Percentiles rank a stretch among this genome's conserved stretches.
These are phyloP conservation scores for Colletotrichum australisinense DNA, from an alignment of 2,329 filamentous ascomycete genomes.

Conservation along the genomic window DNA sequence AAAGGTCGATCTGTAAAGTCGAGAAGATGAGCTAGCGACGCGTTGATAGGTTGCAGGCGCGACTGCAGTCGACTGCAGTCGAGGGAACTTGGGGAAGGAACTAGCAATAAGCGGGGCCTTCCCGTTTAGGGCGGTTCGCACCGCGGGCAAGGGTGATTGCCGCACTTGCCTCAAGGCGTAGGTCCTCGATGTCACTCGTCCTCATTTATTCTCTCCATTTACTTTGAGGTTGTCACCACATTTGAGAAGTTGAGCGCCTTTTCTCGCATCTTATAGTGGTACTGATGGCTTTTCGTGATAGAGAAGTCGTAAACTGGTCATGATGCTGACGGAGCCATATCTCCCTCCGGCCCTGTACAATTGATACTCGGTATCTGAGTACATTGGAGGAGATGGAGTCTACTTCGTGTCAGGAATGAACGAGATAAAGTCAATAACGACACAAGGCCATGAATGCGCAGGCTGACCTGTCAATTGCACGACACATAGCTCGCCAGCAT, in stretches of 20 bases:
- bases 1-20: neutral
- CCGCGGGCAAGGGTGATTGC: neutral
- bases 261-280: neutral
- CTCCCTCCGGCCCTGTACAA: neutral
- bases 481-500: neutral
- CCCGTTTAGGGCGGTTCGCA: neutral
- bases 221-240: no score
- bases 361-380: no score
- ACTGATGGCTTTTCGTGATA: neutral
- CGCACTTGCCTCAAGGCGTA: neutral
- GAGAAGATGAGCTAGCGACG: constrained; percentile 8
- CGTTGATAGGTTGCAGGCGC: constrained; percentile 18
- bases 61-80: neutral
- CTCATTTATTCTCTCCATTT: neutral
- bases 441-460: neutral
- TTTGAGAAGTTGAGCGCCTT: no score
- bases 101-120: constrained; percentile 20
- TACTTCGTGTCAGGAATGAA: neutral
- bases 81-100: neutral
- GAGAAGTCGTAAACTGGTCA: neutral
- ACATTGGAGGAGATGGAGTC: neutral
- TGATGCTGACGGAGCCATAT: neutral
- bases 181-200: neutral
- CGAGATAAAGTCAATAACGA: neutral
- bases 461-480: neutral